Conservation (phyloP, 75 land plant species). For the Larix kaempferi region DNA sequence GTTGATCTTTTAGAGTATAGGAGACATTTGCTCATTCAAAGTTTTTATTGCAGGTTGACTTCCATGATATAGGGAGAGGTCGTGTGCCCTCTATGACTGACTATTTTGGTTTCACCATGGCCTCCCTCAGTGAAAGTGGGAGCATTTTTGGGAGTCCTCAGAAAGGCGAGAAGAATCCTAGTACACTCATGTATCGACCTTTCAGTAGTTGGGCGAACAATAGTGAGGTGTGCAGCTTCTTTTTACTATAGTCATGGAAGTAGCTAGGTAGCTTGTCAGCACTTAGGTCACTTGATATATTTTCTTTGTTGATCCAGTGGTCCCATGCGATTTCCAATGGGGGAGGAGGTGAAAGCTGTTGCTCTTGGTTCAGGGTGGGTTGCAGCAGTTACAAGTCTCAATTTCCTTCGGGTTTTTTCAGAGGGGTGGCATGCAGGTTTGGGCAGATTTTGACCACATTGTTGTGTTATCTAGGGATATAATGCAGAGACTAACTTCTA, state of each 20-base stretch:
- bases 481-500: background rate
- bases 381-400: slow-evolving; percentile 81
- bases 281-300: background rate
- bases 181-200: slow-evolving; percentile 94
- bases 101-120: slow-evolving; percentile 95
- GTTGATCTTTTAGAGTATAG: background rate
- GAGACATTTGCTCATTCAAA: background rate
- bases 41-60: slow-evolving; percentile 75
- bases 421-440: slow-evolving; percentile 94
- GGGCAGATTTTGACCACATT: slow-evolving; percentile 3
- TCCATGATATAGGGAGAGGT: slow-evolving; percentile 90
- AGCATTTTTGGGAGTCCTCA: slow-evolving; percentile 84
- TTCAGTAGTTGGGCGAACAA: slow-evolving; percentile 97
- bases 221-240: slow-evolving; percentile 69
- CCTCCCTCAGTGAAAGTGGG: slow-evolving; percentile 83
- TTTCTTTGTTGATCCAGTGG: slow-evolving; percentile 56
- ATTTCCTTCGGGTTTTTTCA: slow-evolving; percentile 85
- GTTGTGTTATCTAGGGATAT: background rate
- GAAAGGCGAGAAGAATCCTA: slow-evolving; percentile 89
- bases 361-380: slow-evolving; percentile 90
- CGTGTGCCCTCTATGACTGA: slow-evolving; percentile 95
- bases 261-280: background rate
- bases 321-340: slow-evolving; percentile 91
- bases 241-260: slow-evolving; percentile 2
- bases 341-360: slow-evolving; percentile 90